These are phyloP conservation scores for Saturnispora mendoncae DNA, from an alignment of 805 yeast species.

Conservation along the genomic window DNA sequence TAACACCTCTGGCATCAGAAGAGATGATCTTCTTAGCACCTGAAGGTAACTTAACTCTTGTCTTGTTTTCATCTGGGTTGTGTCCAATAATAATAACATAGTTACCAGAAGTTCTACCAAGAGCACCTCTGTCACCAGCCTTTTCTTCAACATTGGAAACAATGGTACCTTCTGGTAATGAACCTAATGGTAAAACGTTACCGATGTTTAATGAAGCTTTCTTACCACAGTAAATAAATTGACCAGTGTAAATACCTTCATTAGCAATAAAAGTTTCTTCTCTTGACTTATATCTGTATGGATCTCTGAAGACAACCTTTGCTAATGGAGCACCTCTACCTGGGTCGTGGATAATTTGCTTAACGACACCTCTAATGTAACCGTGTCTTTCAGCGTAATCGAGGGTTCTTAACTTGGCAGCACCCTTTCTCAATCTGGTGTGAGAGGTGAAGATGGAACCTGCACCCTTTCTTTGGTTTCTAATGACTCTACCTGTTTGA, in stretches of 20 bases:
- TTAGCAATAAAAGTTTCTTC: slow-evolving; percentile 98
- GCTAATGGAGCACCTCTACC: slow-evolving; percentile 99
- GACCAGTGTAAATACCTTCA: slow-evolving; percentile 99
- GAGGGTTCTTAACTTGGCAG: slow-evolving; percentile 98
- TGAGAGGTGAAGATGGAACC: slow-evolving; percentile 99
- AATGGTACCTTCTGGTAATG: slow-evolving; percentile 99
- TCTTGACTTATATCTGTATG: slow-evolving; percentile 96
- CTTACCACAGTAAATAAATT: slow-evolving; percentile 97
- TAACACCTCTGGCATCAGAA: slow-evolving; percentile 97
- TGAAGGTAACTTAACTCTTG: slow-evolving; percentile 98
- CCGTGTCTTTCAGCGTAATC: slow-evolving; percentile 99
- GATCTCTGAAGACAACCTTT: slow-evolving; percentile 98
- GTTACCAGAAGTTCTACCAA: slow-evolving; percentile 99
- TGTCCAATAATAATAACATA: slow-evolving; percentile 98
- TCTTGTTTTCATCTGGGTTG: slow-evolving; percentile 98
- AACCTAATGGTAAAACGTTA: slow-evolving; percentile 92
- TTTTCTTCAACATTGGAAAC: slow-evolving; percentile 97
- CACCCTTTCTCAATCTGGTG: slow-evolving; percentile 99
- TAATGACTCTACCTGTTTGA: slow-evolving; percentile 90
- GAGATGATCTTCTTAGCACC: slow-evolving; percentile 97
- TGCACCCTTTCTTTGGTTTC: slow-evolving; percentile 99
- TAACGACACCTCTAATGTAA: slow-evolving; percentile 98
- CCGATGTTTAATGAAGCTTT: slow-evolving; percentile 95
- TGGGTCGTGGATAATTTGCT: slow-evolving; percentile 98
- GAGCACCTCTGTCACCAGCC: slow-evolving; percentile 99